These are phyloP conservation scores for Colletotrichum lupini DNA, from an alignment of 2,329 filamentous ascomycete genomes.

Conservation along the genomic window DNA sequence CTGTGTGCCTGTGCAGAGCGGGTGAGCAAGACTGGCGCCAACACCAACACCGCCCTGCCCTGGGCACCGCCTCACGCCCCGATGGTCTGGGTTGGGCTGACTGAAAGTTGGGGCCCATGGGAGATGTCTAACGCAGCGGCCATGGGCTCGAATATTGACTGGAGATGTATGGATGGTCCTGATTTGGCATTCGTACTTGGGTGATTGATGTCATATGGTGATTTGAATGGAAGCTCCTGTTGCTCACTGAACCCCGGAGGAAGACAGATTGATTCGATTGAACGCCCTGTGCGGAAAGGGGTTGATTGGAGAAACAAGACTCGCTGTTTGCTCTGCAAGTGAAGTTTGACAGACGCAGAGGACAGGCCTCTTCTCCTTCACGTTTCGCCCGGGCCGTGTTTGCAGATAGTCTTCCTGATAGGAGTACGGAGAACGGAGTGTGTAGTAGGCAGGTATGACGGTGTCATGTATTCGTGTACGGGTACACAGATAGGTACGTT, in stretches of 20 bases:
- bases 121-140: conserved; percentile 11
- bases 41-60: conserved; percentile 15
- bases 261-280: background rate
- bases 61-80: conserved; percentile 24
- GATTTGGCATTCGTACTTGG: background rate
- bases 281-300: background rate
- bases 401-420: background rate
- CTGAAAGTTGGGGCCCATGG: conserved; percentile 1
- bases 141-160: background rate
- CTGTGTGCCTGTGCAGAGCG: no score
- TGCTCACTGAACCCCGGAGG: background rate
- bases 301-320: background rate
- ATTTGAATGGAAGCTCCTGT: background rate
- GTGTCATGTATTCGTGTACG: background rate
- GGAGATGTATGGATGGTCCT: background rate
- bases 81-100: conserved; percentile 25
- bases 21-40: background rate
- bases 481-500: no score
- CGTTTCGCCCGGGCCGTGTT: background rate
- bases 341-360: background rate
- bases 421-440: background rate
- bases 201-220: background rate
- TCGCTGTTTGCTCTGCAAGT: background rate
- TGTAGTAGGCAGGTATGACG: background rate
- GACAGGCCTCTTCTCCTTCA: conserved; percentile 11